A percentile compares a stretch with the other conserved stretches of the same genome.
Conservation (phyloP, 768 basidiomycete species). For the Pulveroboletus frians region DNA sequence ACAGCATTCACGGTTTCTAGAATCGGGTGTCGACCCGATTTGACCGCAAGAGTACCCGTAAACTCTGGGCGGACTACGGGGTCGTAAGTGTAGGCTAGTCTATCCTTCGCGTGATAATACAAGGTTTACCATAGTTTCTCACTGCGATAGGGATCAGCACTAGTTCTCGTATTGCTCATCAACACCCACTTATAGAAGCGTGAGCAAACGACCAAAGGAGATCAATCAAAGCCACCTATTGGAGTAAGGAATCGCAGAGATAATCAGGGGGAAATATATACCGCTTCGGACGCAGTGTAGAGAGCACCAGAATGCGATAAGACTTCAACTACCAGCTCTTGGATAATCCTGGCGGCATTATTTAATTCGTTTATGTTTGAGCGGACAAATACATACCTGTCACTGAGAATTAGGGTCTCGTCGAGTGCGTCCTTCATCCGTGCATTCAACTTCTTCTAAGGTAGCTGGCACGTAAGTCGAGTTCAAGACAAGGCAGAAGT, state of each 20-base stretch:
- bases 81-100: not conserved
- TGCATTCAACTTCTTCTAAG: constrained; percentile 80
- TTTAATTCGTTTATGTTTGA: not conserved
- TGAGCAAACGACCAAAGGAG: constrained; percentile 89
- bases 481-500: not conserved
- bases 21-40: constrained; percentile 83
- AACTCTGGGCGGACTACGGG: constrained; percentile 81
- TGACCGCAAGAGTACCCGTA: constrained; percentile 85
- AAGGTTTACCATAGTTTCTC: constrained; percentile 42
- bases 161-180: not conserved
- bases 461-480: not conserved
- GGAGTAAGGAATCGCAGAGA: not conserved
- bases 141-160: constrained; percentile 28
- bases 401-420: constrained; percentile 82
- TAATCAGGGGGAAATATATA: constrained; percentile 22
- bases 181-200: constrained; percentile 63
- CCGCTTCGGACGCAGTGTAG: constrained; percentile 89
- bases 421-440: constrained; percentile 89
- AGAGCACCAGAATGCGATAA: constrained; percentile 70
- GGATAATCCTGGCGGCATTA: constrained; percentile 56
- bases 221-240: constrained; percentile 79
- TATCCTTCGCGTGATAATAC: not conserved
- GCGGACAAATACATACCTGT: constrained; percentile 44
- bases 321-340: constrained; percentile 68
- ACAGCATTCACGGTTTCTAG: constrained; percentile 68